A percentile compares a stretch with the other conserved stretches of the same genome.
These are phyloP conservation scores for Colletotrichum scovillei DNA, from an alignment of 2,329 filamentous ascomycete species.

Conservation along the genomic window DNA sequence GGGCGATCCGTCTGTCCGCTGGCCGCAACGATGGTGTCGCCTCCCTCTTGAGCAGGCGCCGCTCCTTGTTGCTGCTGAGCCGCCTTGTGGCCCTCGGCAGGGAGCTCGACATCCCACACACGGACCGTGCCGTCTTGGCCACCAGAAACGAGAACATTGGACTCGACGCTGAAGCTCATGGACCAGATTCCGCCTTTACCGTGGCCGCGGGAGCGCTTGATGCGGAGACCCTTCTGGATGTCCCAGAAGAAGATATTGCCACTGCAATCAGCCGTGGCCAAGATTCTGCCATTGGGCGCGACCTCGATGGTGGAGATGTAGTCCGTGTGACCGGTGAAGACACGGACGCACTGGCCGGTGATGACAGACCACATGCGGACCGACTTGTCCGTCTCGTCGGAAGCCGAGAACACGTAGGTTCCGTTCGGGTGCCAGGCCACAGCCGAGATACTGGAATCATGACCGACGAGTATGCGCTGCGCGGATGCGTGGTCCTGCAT, in stretches of 20 bases:
- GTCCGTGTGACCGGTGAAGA: conserved; percentile 92
- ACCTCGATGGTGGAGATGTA: conserved; percentile 88
- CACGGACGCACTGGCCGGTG: conserved; percentile 86
- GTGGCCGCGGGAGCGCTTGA: conserved; percentile 95
- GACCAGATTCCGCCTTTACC: conserved; percentile 95
- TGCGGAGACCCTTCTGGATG: conserved; percentile 82
- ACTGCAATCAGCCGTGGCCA: conserved; percentile 90
- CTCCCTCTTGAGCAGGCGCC: conserved; percentile 40
- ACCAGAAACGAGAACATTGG: conserved; percentile 87
- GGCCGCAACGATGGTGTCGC: conserved; percentile 44
- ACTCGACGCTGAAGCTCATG: conserved; percentile 92
- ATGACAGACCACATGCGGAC: conserved; percentile 98
- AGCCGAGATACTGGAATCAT: conserved; percentile 91
- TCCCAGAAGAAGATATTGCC: conserved; percentile 97
- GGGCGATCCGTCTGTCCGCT: conserved; percentile 44
- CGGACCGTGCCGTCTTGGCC: conserved; percentile 94
- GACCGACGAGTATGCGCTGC: conserved; percentile 88
- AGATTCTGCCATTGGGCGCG: conserved; percentile 85
- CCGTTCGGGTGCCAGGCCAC: conserved; percentile 97
- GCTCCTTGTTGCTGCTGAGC: conserved; percentile 41
- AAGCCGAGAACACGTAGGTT: conserved; percentile 92
- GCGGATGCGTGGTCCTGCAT: conserved; percentile 92
- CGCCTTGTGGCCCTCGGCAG: conserved; percentile 73
- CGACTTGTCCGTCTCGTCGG: conserved; percentile 85
- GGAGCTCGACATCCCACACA: conserved; percentile 88